These are phyloP conservation scores for Sanghuangporus sanghuang DNA, from an alignment of 1,284 basidiomycete species.

Conservation along the genomic window DNA sequence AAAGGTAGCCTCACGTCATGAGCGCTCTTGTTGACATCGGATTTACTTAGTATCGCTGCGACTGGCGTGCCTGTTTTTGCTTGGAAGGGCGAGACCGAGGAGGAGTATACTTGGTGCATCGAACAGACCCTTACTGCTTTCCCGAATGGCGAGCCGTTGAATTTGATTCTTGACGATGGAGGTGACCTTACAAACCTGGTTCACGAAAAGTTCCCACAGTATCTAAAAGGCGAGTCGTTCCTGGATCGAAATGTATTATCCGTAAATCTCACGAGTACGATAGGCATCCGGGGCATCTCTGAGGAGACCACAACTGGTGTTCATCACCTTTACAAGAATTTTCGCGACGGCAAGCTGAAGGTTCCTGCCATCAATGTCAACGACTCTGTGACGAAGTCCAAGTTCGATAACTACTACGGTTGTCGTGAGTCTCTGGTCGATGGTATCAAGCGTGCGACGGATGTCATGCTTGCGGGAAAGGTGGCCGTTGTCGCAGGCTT, in stretches of 20 bases:
- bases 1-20: background rate
- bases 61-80: slow-evolving; percentile 98
- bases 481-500: slow-evolving; percentile 98
- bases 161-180: slow-evolving; percentile 99
- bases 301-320: slow-evolving; percentile 99
- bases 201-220: slow-evolving; percentile 95
- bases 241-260: slow-evolving; percentile 2
- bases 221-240: slow-evolving; percentile 61
- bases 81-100: slow-evolving; percentile 99
- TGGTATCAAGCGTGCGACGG: slow-evolving; percentile 99
- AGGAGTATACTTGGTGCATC: slow-evolving; percentile 98
- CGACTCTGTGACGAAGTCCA: slow-evolving; percentile 99
- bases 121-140: slow-evolving; percentile 92
- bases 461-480: slow-evolving; percentile 99
- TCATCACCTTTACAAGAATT: slow-evolving; percentile 97
- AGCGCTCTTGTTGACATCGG: background rate
- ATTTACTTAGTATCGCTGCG: slow-evolving; percentile 74
- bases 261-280: slow-evolving; percentile 1
- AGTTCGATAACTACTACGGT: slow-evolving; percentile 96
- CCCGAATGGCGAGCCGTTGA: slow-evolving; percentile 75
- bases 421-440: slow-evolving; percentile 99
- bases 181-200: slow-evolving; percentile 95
- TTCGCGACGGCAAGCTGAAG: slow-evolving; percentile 95
- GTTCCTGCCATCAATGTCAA: slow-evolving; percentile 99
- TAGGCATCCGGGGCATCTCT: slow-evolving; percentile 88